Conservation (phyloP, 2,329 filamentous ascomycete genomes). For the Pezicula rhizophila region DNA sequence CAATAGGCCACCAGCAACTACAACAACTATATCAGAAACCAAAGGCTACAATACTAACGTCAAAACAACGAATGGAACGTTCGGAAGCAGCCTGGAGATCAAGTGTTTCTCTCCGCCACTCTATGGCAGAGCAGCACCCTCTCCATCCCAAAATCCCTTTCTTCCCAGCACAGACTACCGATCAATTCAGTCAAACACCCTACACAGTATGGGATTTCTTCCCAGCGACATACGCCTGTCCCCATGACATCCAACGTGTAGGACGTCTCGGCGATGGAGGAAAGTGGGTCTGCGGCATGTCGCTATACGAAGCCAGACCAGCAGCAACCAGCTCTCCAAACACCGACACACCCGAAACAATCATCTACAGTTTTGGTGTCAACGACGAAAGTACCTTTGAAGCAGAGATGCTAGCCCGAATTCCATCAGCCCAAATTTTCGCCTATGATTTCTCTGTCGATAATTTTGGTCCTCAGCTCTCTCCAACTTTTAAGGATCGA, state of each 20-base stretch:
- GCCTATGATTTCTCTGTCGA: constrained; percentile 34
- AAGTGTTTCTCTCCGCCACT: constrained; percentile 17
- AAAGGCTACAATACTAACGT: constrained; percentile 9
- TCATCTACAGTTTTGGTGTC: constrained; percentile 35
- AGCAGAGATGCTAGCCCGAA: constrained; percentile 32
- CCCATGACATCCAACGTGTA: constrained; percentile 34
- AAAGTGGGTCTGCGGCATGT: constrained; percentile 38
- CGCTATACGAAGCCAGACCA: constrained; percentile 25
- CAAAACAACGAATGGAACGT: constrained; percentile 17
- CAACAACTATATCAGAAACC: background rate
- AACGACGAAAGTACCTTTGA: constrained; percentile 34
- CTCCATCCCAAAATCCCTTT: constrained; percentile 15
- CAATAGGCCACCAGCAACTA: background rate
- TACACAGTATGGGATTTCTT: constrained; percentile 36
- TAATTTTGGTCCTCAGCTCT: constrained; percentile 24
- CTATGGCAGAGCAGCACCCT: constrained; percentile 16
- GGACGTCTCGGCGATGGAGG: constrained; percentile 35
- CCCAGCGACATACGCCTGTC: constrained; percentile 33
- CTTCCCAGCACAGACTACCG: constrained; percentile 18
- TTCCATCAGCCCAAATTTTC: constrained; percentile 30
- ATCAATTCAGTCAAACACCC: constrained; percentile 20
- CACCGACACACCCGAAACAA: constrained; percentile 4
- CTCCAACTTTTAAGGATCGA: constrained; percentile 5
- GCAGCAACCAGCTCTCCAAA: constrained; percentile 10
- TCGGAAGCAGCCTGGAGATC: constrained; percentile 18